Base-by-base conservation (phyloP, 768 basidiomycete species). In the Tricholoma flavovirens region DNA sequence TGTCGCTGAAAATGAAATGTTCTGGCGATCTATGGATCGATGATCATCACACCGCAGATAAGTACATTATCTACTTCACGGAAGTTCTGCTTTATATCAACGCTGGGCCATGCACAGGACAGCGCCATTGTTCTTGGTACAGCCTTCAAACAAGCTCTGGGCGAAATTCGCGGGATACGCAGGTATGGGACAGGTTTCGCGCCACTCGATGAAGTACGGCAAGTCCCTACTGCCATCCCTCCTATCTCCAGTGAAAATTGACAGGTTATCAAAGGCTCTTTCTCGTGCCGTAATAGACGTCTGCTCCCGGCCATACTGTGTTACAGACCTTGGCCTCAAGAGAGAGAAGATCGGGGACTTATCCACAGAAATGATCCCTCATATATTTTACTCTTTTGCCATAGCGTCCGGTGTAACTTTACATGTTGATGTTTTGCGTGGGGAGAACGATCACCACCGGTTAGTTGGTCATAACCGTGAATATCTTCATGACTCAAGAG, bases 1-100 rank as follows among this genome's bases (percentile, higher is more conserved):
- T 97, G 84, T 94, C 93, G 0, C 76, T 99, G 59, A 83, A 81
- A 17, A 80, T 99, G 75, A 87, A 88, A 63, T 98, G 94, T 72
- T 85, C 90, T 67, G 97, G 97, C 38, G 97, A 99, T 70, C 79
- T 98, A 7, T 91, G 88, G 83, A 97, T 98, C 57, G 97, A 99
- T 73, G 97, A 99, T 73, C 97, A 98, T 66, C 97, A 99, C 73
- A 93, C 95, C 48, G 93, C 96, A 81, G 97, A 99, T 90, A 83
- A 86, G 87, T 85, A 49, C 46, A 49, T 48, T 29, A 24, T 42
- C 1, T 3, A 32, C 11, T 49, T 26, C 32, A 12, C 6, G 49
- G 42, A 24, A 46, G 8, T 51, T 42, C 51, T 29, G 21, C 30
- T n/a, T 46, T 33, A 51, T 60, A 67, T 51, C 54, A 49, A 19